Evolutionary conservation across 2,329 filamentous ascomycete species (phyloP), one percentile per base, ranked within the genome.

Genomic region (Chrysoporthe cubensis): DNA sequence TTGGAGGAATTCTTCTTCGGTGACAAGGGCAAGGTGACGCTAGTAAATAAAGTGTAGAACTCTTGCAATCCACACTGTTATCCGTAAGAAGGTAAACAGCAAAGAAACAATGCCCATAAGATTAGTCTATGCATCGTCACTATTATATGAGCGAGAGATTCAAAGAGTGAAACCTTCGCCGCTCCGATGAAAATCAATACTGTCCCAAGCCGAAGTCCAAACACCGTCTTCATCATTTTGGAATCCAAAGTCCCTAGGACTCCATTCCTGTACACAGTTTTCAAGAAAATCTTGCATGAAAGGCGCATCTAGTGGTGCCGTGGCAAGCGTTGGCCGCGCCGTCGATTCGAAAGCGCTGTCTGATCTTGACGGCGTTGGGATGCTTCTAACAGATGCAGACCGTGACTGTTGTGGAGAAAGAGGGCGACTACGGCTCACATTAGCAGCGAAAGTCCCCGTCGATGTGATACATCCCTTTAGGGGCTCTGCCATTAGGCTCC

Each of bases 1-100:
- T 64, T 74, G 21, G 70, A 74, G 54, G 70, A 72, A 11, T 75
- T 74, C 65, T 74, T 75, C 60, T 70, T 56, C 14, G 65, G 65
- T 6, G 65, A 66, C 7, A 66, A 44, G 48, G 34, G 40, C 4
- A 66, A 66, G 60, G 59, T 66, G 13, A 62, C 57, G 13, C 26
- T 18, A 18, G 48, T 66, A 14, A 66, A 66, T 48, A 16, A 14
- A 44, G 65, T 57, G n/a, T 64, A 64, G 9, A 37, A 54, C 7
- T 16, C 26, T 32, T 14, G 1, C 13, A 34, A 13, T 26, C 32
- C 50, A 54, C 11, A 32, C 2, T 32, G 5, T 13, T 14, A 2
- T 32, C 4, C 11, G 9, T 21, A 21, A 50, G 9, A 34, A 16
- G 4, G 7, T 4, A 32, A 52, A 26, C 0, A 14, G 5, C 26